Conservation (phyloP, 2,329 filamentous ascomycete species). For the Sclerotinia borealis region DNA sequence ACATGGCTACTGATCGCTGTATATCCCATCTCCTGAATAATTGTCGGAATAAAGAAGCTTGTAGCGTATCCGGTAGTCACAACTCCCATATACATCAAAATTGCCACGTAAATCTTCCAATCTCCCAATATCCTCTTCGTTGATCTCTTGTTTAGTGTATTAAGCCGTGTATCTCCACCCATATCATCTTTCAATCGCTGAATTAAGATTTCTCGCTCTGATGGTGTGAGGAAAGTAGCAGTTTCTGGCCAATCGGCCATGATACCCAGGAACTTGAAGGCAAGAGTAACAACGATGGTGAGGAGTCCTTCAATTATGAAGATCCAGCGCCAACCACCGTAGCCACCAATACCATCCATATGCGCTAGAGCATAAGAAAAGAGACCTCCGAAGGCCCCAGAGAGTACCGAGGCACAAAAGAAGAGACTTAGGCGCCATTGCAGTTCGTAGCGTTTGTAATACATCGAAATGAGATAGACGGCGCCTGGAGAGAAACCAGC, state of each 20-base stretch:
- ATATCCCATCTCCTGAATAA: conserved; percentile 23
- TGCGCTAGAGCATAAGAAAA: conserved; percentile 49
- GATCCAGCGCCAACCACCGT: conserved; percentile 38
- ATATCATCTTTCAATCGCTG: conserved; percentile 22
- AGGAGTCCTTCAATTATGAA: conserved; percentile 41
- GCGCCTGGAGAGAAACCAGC: conserved; percentile 57
- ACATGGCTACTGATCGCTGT: conserved; percentile 17
- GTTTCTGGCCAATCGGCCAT: conserved; percentile 42
- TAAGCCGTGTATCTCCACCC: conserved; percentile 21
- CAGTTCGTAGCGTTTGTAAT: conserved; percentile 44
- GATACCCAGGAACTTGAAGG: conserved; percentile 36
- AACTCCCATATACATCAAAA: conserved; percentile 55
- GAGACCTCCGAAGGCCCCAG: conserved; percentile 50
- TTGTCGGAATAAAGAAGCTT: conserved; percentile 25
- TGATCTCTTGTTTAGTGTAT: conserved; percentile 32
- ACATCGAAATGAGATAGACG: conserved; percentile 43
- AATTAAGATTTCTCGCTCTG: conserved; percentile 32
- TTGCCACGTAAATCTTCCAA: conserved; percentile 39
- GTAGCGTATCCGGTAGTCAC: conserved; percentile 39
- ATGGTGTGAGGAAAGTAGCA: conserved; percentile 37
- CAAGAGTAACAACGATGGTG: conserved; percentile 30
- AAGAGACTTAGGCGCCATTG: conserved; percentile 48
- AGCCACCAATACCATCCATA: conserved; percentile 46
- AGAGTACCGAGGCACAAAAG: conserved; percentile 46
- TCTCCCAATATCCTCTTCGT: conserved; percentile 39